Base-by-base conservation (phyloP, 306 rosid genomes). In the Datisca glomerata region DNA sequence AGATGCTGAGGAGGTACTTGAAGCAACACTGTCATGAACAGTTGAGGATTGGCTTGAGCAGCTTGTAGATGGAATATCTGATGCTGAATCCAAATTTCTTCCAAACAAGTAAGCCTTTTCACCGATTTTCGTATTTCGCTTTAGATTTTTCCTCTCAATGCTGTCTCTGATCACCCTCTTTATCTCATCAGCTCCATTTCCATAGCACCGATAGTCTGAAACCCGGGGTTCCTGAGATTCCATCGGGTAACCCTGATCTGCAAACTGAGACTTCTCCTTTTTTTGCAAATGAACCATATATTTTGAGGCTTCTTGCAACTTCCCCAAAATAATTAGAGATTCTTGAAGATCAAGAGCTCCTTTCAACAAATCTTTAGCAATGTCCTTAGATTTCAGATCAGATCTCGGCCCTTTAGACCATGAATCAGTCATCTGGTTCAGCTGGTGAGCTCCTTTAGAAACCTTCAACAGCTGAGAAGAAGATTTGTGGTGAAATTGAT, bases 291-390 rank as follows among this genome's bases (percentile, higher is more conserved):
- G 58, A 37, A 70, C 46, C 81, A 56, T 58, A 14, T 53, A 28
- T 23, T 45, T 64, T 2, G 93, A 80, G 24, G 79, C 86, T 55
- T 70, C 98, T 49, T 91, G 94, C 58, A 80, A 72, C 61, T 75
- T 75, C 0, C 71, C 72, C 19, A 91, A 80, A 78, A 75, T 49
- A 15, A 53, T 59, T 14, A 89, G 65, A 11, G 95, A 84, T 29
- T 75, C 86, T 53, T 80, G 93, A 29, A 84, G 55, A 59, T 81
- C 82, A 70, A 85, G 85, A 28, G 95, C 84, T 2, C 84, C 95
- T 68, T 75, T 78, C 33, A 89, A 61, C 75, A 84, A 64, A 61
- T 77, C 93, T 28, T 61, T 65, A 7, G 93, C 93, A 13, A 80
- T 63, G 54, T 72, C 73, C 42, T 68, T 65, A 1, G 95, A 70